Conservation (phyloP, 257 asterid species). For the Coffea eugenioides region DNA sequence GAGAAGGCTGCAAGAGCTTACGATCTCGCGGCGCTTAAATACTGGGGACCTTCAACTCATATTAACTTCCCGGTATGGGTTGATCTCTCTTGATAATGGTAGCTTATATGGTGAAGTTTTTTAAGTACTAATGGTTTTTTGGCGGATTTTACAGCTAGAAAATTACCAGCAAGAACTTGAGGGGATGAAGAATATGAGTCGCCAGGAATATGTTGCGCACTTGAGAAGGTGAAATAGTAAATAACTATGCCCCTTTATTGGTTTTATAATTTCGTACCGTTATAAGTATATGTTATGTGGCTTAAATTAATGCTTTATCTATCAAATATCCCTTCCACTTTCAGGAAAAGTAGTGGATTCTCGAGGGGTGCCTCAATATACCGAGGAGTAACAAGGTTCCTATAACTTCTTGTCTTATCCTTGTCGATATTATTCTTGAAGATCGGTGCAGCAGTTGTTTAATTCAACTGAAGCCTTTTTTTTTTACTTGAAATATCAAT, state of each 20-base stretch:
- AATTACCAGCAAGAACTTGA: conserved; percentile 80
- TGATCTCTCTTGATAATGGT: neutral
- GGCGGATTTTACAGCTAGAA: conserved; percentile 44
- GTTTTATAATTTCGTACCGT: neutral
- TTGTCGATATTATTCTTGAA: neutral
- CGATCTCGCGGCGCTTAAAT: conserved; percentile 92
- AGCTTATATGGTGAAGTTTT: neutral
- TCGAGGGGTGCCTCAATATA: conserved; percentile 52
- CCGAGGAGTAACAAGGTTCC: conserved; percentile 49
- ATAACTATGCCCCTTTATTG: neutral
- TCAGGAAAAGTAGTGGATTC: conserved; percentile 46
- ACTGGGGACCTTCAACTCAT: conserved; percentile 92
- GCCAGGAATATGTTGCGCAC: conserved; percentile 89
- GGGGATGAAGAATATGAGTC: conserved; percentile 82
- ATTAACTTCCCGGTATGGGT: conserved; percentile 63
- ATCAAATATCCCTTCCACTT: neutral
- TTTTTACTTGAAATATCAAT: neutral
- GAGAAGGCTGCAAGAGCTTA: conserved; percentile 97
- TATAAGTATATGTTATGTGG: too few species aligned
- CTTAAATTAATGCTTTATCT: too few species aligned
- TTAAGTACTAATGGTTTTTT: too few species aligned
- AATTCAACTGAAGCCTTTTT: neutral
- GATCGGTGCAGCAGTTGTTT: too few species aligned
- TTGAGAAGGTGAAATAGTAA: conserved; percentile 57
- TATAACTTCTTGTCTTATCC: neutral